A percentile compares a stretch with the other conserved stretches of the same genome.
Conservation (phyloP, 1,284 basidiomycete genomes). For the Apiotrichum porosum region DNA sequence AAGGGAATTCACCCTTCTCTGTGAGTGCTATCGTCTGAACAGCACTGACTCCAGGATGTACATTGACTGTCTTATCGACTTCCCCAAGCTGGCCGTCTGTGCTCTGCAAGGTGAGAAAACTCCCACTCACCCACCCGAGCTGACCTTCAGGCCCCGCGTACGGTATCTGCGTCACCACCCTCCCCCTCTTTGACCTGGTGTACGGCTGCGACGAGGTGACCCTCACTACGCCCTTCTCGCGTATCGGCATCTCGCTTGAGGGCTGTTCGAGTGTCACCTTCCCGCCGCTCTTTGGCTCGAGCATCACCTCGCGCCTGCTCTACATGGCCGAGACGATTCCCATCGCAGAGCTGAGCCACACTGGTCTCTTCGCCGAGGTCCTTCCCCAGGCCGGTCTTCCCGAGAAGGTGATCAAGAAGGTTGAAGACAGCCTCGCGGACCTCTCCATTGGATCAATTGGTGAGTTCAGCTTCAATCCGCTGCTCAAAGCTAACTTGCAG, state of each 20-base stretch:
- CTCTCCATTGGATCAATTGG: constrained; percentile 9
- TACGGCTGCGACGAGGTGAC: constrained; percentile 13
- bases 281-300: constrained; percentile 14
- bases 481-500: too few species aligned
- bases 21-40: not conserved
- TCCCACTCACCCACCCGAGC: not conserved
- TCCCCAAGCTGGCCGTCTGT: constrained; percentile 17
- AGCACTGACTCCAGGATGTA: constrained; percentile 10
- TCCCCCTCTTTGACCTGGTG: constrained; percentile 19
- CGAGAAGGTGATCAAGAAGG: constrained; percentile 5
- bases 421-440: constrained; percentile 10
- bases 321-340: constrained; percentile 16
- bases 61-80: constrained; percentile 16
- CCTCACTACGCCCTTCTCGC: constrained; percentile 19
- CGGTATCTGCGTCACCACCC: constrained; percentile 17
- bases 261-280: constrained; percentile 12
- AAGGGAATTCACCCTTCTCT: not conserved
- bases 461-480: too few species aligned
- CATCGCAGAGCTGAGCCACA: constrained; percentile 6
- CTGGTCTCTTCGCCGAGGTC: constrained; percentile 10
- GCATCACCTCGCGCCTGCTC: constrained; percentile 13
- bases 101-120: constrained; percentile 6
- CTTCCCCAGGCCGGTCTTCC: constrained; percentile 4
- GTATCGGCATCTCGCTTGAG: constrained; percentile 18
- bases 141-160: constrained; percentile 14